These are phyloP conservation scores for Mycena rebaudengoi DNA, from an alignment of 768 basidiomycete genomes.

Conservation along the genomic window DNA sequence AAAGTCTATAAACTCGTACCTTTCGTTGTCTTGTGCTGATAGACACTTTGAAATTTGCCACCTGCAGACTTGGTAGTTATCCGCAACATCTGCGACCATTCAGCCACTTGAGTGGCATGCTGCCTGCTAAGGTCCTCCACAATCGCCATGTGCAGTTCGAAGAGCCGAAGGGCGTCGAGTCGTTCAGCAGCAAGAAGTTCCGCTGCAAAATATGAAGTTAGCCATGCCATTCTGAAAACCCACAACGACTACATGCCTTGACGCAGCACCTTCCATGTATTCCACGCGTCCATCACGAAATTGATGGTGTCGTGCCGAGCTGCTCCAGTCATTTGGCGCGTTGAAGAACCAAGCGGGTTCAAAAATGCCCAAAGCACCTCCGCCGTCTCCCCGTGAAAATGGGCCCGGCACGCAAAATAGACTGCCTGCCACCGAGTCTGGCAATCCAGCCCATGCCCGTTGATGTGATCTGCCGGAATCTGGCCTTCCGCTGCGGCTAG, in stretches of 20 bases:
- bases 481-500: background rate
- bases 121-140: too few relatives aligned
- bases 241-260: background rate
- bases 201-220: background rate
- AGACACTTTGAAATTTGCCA: background rate
- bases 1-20: background rate
- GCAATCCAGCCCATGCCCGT: too few relatives aligned
- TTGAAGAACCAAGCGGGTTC: constrained; percentile 1
- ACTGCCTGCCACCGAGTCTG: constrained; percentile 3
- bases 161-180: background rate
- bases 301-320: too few relatives aligned
- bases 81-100: background rate
- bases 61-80: background rate
- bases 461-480: constrained; percentile 4
- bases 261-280: background rate
- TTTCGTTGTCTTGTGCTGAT: background rate
- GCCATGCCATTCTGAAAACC: background rate
- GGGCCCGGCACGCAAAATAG: constrained; percentile 3
- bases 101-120: background rate
- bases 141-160: constrained; percentile 1
- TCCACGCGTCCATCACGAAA: constrained; percentile 13
- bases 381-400: too few relatives aligned
- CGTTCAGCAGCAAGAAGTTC: constrained; percentile 1
- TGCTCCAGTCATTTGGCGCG: constrained; percentile 7
- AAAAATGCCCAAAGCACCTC: constrained; percentile 4